Conservation (phyloP, 306 rosid genomes). For the Canavalia ensiformis region DNA sequence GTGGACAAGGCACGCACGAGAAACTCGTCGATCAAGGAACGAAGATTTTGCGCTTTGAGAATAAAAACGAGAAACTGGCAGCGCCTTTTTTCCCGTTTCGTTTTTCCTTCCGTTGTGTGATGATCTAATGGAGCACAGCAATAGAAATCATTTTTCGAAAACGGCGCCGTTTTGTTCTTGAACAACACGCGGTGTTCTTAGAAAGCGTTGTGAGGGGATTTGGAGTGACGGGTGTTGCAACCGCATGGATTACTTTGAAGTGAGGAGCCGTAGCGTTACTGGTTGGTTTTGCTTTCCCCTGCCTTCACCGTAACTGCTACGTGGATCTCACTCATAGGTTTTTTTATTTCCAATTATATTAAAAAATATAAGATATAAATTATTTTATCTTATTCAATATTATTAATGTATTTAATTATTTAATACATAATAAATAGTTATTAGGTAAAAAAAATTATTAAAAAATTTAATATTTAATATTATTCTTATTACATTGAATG, state of each 20-base stretch:
- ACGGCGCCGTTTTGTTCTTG: slow-evolving; percentile 43
- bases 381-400: too few relatives aligned
- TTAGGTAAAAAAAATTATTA: too few relatives aligned
- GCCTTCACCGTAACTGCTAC: slow-evolving; percentile 50
- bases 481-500: too few relatives aligned
- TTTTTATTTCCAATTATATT: neutral
- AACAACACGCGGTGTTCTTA: slow-evolving; percentile 34
- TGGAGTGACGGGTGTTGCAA: slow-evolving; percentile 49
- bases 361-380: too few relatives aligned
- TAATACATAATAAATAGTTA: too few relatives aligned
- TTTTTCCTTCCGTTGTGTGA: neutral
- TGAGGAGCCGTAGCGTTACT: slow-evolving; percentile 28
- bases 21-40: slow-evolving; percentile 25
- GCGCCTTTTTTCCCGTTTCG: slow-evolving; percentile 11
- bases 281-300: slow-evolving; percentile 42
- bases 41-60: neutral
- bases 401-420: too few relatives aligned
- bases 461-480: too few relatives aligned
- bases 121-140: slow-evolving; percentile 1
- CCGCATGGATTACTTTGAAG: slow-evolving; percentile 30
- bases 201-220: neutral
- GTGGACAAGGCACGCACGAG: slow-evolving; percentile 24
- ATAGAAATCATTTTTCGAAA: neutral
- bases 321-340: neutral
- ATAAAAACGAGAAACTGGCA: slow-evolving; percentile 23